A percentile compares a stretch with the other conserved stretches of the same genome.
Conservation (phyloP, 1,139 yeast species). For the Hyphopichia burtonii region DNA sequence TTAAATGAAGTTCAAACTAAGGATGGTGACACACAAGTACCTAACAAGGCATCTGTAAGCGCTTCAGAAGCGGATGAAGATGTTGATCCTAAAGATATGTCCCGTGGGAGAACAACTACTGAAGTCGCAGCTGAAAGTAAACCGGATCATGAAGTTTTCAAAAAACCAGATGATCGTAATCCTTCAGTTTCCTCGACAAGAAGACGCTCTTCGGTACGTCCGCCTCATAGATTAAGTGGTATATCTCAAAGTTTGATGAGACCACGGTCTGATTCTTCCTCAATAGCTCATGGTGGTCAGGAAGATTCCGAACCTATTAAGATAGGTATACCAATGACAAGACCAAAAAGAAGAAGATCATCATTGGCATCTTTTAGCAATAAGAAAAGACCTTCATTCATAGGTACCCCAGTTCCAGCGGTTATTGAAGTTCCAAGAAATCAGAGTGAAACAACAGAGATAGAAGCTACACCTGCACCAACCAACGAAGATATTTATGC, state of each 20-base stretch:
- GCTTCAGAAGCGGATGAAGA: constrained; percentile 16
- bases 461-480: background rate
- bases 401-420: constrained; percentile 3
- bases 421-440: constrained; percentile 4
- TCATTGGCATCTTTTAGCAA: constrained; percentile 9
- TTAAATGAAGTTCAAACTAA: constrained; percentile 6
- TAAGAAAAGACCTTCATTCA: background rate
- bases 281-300: constrained; percentile 6
- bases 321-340: constrained; percentile 37
- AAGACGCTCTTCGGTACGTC: constrained; percentile 27
- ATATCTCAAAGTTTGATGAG: constrained; percentile 27
- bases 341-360: constrained; percentile 31
- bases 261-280: constrained; percentile 30
- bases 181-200: constrained; percentile 10
- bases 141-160: constrained; percentile 27
- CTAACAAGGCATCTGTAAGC: too few species aligned
- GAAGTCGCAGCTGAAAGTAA: constrained; percentile 10
- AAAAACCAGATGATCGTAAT: constrained; percentile 18
- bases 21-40: too few species aligned
- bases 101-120: constrained; percentile 9
- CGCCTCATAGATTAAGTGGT: constrained; percentile 39
- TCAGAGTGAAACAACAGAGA: constrained; percentile 4
- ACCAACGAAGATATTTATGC: constrained; percentile 6
- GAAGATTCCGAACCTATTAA: constrained; percentile 26
- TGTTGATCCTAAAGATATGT: constrained; percentile 32